Evolutionary conservation across 2,329 filamentous ascomycete species (phyloP), one percentile per base, ranked within the genome.

Genomic region (Immersiporthe knoxdaviesiana): DNA sequence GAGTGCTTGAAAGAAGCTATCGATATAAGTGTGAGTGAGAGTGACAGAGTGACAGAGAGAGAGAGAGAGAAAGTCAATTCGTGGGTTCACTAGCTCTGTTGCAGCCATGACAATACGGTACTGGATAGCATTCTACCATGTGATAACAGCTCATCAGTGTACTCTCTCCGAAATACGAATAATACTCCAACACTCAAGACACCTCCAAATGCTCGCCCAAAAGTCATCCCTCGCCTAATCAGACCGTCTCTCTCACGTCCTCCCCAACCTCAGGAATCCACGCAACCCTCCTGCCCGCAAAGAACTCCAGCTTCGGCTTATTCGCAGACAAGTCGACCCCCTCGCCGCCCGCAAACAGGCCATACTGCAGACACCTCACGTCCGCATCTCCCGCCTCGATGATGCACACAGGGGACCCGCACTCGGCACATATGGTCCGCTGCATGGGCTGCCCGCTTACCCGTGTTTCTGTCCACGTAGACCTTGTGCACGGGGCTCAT

Each of bases 401-500:
- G 14, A 71, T 65, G 27, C 69, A 71, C 39, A 71, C 69, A 12
- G 69, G 69, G 2, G 61, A 66, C 24, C 69, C 69, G 60, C 69
- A 71, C 30, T 69, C 69, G 66, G 58, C 67, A 32, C 69, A 71
- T 67, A 71, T 69, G n/a, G 63, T 71, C 56, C 69, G 47, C 63
- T 66, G 69, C 69, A 71, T 71, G n/a, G 69, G 66, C 1, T 66
- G 24, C 3, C 69, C 69, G 21, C 63, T 66, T 66, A 56, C 67
- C 67, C 21, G 69, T 71, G 27, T 63, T 52, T 14, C 16, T 59
- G 56, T 69, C 69, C 24, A 68, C 41, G 11, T 69, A 71, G n/a
- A 68, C 56, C 39, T 30, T 66, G 67, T 71, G 69, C 14, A 44
- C 63, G 27, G 59, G n/a, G n/a, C 37, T 11, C 14, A 14, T 44